Evolutionary conservation across 2,329 filamentous ascomycete species (phyloP).

Genomic region (Fusarium sp.): DNA sequence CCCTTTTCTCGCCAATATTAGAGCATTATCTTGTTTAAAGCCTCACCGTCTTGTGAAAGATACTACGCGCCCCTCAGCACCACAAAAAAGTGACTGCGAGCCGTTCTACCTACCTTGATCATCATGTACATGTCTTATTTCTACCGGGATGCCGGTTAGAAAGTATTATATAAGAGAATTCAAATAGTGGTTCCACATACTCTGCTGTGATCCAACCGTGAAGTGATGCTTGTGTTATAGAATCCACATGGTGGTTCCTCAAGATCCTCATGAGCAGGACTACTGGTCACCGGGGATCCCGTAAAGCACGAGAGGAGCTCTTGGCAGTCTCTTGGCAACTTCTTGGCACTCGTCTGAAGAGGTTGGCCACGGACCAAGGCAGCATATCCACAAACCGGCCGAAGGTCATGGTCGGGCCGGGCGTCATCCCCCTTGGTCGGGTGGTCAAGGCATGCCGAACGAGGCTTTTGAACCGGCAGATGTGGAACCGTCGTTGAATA

Average conservation of each 20-base stretch:
- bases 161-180: conserved; percentile 47
- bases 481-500: conserved; percentile 46
- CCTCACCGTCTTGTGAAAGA: conserved; percentile 25
- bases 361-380: conserved; percentile 1
- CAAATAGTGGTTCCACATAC: conserved; percentile 39
- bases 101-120: conserved; percentile 22
- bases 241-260: conserved; percentile 16
- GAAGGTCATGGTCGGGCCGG: conserved; percentile 3
- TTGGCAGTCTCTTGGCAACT: conserved; percentile 16
- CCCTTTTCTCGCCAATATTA: conserved; percentile 17
- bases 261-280: background rate
- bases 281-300: conserved; percentile 33
- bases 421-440: background rate
- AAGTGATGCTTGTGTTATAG: conserved; percentile 10
- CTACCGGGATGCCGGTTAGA: conserved; percentile 24
- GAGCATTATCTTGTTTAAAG: conserved; percentile 16
- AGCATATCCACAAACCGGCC: conserved; percentile 35
- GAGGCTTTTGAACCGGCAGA: conserved; percentile 6
- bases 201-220: conserved; percentile 21
- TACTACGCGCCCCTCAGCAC: conserved; percentile 19
- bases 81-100: conserved; percentile 20
- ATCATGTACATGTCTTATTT: conserved; percentile 41
- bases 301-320: conserved; percentile 8
- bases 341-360: conserved; percentile 33
- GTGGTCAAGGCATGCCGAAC: conserved; percentile 12